Evolutionary conservation across 257 asterid species (phyloP).

Genomic region (Solanum bulbocastanum): DNA sequence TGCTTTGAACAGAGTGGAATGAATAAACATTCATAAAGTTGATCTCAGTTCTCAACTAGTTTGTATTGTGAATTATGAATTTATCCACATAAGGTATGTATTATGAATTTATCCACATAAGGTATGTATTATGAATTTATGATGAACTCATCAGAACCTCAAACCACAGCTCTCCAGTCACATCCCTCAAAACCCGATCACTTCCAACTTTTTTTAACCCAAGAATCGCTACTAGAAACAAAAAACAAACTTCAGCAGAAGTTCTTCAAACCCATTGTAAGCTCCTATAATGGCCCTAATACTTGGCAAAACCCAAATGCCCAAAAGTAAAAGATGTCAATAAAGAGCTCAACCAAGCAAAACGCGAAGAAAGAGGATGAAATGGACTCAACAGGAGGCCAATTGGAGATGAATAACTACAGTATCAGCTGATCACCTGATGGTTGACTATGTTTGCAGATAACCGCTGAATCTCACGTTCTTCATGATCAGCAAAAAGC

Average conservation of each 20-base stretch:
- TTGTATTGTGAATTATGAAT: neutral
- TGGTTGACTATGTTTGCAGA: slow-evolving; percentile 94
- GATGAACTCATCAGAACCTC: neutral
- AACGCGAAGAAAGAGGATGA: neutral
- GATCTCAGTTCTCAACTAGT: neutral
- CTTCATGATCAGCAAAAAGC: slow-evolving; percentile 98
- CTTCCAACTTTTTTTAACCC: neutral
- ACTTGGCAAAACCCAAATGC: neutral
- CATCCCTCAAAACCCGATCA: neutral
- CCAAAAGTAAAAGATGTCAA: neutral
- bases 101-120: neutral
- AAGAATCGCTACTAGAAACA: neutral
- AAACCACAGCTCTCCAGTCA: neutral
- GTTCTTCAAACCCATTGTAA: neutral
- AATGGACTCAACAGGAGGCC: neutral
- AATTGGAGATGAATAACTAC: neutral
- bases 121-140: neutral
- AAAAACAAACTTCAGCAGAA: neutral
- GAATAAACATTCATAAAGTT: neutral
- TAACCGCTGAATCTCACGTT: slow-evolving; percentile 93
- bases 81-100: neutral
- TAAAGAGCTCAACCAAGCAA: neutral
- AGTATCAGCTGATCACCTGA: slow-evolving; percentile 39
- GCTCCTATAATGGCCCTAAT: neutral
- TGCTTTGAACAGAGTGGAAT: neutral